These are phyloP conservation scores for Chalaropsis thielavioides DNA, from an alignment of 2,329 filamentous ascomycete genomes.

Conservation along the genomic window DNA sequence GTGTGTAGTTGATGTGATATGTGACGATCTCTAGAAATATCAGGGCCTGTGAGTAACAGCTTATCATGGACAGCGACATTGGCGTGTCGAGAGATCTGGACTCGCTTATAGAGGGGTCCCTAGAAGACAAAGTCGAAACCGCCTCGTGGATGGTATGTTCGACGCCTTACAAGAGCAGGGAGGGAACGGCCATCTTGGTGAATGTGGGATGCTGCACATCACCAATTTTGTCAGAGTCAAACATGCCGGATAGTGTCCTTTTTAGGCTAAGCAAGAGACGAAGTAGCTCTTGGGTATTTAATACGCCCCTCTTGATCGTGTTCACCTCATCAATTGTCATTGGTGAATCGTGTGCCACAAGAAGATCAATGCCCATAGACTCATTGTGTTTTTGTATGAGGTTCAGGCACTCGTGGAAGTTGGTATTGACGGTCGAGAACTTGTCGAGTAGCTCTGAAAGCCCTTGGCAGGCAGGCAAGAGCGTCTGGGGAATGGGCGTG, in stretches of 20 bases:
- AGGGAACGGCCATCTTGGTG: neutral
- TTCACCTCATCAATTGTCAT: conserved; percentile 9
- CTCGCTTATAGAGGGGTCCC: neutral
- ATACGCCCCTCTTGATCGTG: conserved; percentile 21
- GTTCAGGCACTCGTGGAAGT: conserved; percentile 17
- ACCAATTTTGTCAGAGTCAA: neutral
- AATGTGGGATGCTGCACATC: neutral
- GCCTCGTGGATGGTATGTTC: conserved; percentile 7
- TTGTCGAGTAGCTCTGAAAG: neutral
- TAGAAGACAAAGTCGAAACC: neutral
- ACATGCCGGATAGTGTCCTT: conserved; percentile 13
- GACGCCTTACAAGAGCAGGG: conserved; percentile 3
- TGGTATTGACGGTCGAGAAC: conserved; percentile 8
- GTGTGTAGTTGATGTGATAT: conserved; percentile 19
- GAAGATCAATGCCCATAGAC: conserved; percentile 11
- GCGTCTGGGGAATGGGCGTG: neutral
- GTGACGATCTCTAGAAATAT: conserved; percentile 21
- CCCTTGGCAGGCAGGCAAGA: neutral
- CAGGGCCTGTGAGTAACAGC: conserved; percentile 23
- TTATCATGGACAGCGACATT: conserved; percentile 23
- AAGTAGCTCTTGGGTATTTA: conserved; percentile 22
- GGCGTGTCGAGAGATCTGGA: conserved; percentile 20
- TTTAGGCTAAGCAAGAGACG: conserved; percentile 21
- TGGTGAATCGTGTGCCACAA: conserved; percentile 19
- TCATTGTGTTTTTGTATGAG: conserved; percentile 9